Base-by-base conservation (phyloP, 2,329 filamentous ascomycete species). In the Hypoxylon sp. region DNA sequence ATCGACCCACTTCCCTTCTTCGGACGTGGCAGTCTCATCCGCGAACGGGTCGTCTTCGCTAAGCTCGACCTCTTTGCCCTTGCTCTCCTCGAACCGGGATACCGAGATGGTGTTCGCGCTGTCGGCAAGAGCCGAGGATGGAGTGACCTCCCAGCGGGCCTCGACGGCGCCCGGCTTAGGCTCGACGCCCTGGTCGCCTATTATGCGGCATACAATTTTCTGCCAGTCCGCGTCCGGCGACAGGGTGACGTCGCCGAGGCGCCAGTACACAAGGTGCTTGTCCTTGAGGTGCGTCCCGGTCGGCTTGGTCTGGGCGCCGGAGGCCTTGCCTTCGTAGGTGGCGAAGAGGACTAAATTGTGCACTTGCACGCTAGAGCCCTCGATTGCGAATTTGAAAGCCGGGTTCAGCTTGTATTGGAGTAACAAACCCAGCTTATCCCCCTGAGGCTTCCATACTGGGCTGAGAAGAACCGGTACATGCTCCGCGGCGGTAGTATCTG, bases 371-470 rank as follows among this genome's bases (percentile, higher is more conserved):
- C 82, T 69, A 80, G 78, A 1, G 80, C 79, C 20, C 68, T 74
- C 1, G 74, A 67, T 2, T 67, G 73, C 52, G 20, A 83, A 80
- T 50, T 80, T 82, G 68, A 76, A 93, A 0, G 83, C 81, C 0
- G 93, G 91, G 77, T 97, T 97, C 14, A 96, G 84, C 4, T 89
- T 89, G 79, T 97, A 98, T 74, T 91, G 89, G 36, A 98, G 82
- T 56, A 97, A 87, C 40, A 96, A 87, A 40, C 92, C 94, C n/a
- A 95, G 87, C 79, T 97, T 95, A 67, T 91, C 90, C 44, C 91
- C 87, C 73, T 96, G 90, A 1, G 92, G 83, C 75, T 95, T 96
- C 93, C 94, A 97, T 0, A 85, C 85, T 2, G 93, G 90, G 18
- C 86, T 87, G 46, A 97, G 81, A 14, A 91, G 80, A 11, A 97